Evolutionary conservation across 805 yeast species (phyloP), one percentile per base, ranked within the genome.

Genomic region (Hanseniaspora clermontiae): DNA sequence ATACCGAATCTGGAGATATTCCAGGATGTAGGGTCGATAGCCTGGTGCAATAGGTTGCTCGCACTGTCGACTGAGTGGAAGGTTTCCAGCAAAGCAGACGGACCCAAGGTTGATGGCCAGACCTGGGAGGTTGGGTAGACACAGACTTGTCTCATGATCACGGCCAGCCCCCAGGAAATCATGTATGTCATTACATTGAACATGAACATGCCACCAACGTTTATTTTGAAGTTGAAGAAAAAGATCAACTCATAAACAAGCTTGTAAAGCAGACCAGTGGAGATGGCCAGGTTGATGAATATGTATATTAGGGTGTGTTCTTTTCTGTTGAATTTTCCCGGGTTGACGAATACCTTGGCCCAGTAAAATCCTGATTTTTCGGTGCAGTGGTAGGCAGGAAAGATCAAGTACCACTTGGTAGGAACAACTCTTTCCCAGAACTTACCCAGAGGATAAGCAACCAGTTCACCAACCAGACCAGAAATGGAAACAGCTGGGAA

Each of bases 41-140:
- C 60, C 38, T 59, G 60, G n/a, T 53, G 50, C n/a, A 52, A 10
- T 4, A 53, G 19, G n/a, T 4, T 14, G 20, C 43, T 15, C 27
- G 42, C 51, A 39, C 58, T 57, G 49, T 60, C 58, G 11, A 59
- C 60, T 5, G 50, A 29, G 45, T 62, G 63, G 43, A 61, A 58
- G 15, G 61, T 60, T 48, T 60, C 61, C 15, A 62, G 50, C 38
- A 62, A 52, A 17, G 64, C 60, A 34, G 58, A 47, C 70, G 83
- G 79, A 52, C 82, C 84, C 64, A 84, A 72, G 62, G 76, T 77
- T 1, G 78, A 67, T 5, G 91, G 91, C 90, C 90, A 85, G 52
- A 83, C 74, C 68, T 82, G 78, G n/a, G 79, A 71, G 5, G 82
- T 75, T 5, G 88, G 84, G 58, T 77, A 77, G 15, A 84, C 82